Evolutionary conservation across 1,284 basidiomycete genomes (phyloP).

Genomic region (Moesziomyces parantarcticus): DNA sequence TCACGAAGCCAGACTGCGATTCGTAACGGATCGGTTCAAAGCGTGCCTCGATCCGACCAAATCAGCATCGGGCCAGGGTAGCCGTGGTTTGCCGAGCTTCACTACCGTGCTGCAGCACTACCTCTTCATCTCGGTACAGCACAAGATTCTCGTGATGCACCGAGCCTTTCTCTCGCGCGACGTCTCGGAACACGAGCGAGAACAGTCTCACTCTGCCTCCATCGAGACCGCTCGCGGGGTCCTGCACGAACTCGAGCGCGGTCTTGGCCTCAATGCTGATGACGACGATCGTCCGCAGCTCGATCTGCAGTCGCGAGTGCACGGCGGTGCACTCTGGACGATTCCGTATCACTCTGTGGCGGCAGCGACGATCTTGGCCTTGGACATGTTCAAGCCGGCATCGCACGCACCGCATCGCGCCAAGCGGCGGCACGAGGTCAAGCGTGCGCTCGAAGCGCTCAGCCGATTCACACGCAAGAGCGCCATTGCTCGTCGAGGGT

Average conservation of each 20-base stretch:
- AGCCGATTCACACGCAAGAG: constrained; percentile 37
- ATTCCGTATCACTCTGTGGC: constrained; percentile 53
- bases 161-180: constrained; percentile 49
- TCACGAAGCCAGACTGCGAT: constrained; percentile 40
- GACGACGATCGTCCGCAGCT: constrained; percentile 34
- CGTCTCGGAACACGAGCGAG: constrained; percentile 29
- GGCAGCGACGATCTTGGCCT: constrained; percentile 45
- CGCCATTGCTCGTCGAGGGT: constrained; percentile 47
- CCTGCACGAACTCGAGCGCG: constrained; percentile 40
- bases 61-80: constrained; percentile 13
- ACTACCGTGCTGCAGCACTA: constrained; percentile 47
- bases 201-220: constrained; percentile 36
- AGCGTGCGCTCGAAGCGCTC: constrained; percentile 36
- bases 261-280: constrained; percentile 35
- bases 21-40: constrained; percentile 47
- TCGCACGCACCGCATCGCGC: constrained; percentile 18
- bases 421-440: constrained; percentile 37
- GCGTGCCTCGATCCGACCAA: constrained; percentile 28
- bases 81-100: constrained; percentile 30
- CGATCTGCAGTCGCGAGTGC: constrained; percentile 43
- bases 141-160: constrained; percentile 54
- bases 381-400: constrained; percentile 42
- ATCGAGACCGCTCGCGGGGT: constrained; percentile 50
- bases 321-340: constrained; percentile 52
- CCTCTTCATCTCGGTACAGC: constrained; percentile 50